Evolutionary conservation across 2,329 filamentous ascomycete genomes (phyloP), one percentile per base, ranked within the genome.

Genomic region (Diaporthe destruens): DNA sequence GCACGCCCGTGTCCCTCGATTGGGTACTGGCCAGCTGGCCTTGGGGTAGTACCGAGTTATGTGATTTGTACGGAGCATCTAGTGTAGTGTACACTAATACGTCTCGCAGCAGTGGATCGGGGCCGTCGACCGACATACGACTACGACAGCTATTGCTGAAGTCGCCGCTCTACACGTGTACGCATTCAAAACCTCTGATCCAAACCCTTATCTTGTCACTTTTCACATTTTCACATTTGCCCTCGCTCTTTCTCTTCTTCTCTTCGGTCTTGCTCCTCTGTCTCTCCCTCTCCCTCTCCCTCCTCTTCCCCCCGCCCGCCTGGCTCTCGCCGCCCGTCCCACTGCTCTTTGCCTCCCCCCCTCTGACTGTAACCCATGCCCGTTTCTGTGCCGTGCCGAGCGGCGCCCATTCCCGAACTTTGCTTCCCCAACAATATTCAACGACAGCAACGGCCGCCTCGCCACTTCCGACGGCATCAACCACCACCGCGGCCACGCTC

Each of bases 171-270:
- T 65, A 36, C n/a, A n/a, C n/a, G n/a, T n/a, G n/a, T n/a, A n/a
- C 18, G 29, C 59, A 65, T 34, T 51, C 25, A 65, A 65, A 34
- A 49, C 29, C 59, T 51, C 18, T 51, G 20, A 12, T 51, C 44
- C 61, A 51, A 16, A 36, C 44, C 29, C 61, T 65, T 20, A 25
- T 39, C 44, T 39, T 51, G 61, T 51, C 61, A 65, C 32, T 51
- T 65, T 65, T 65, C 61, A 65, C 61, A 65, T 51, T 65, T 65
- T 65, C 61, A 65, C 61, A 65, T 65, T 39, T 39, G 61, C 44
- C 32, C 32, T 51, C 20, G 61, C 61, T 36, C n/a, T 36, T 65
- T 55, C 9, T n/a, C 29, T 65, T 65, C 57, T 42, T 29, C 25
- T 18, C 36, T 61, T 61, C 32, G 54, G 32, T 32, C 9, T 25